phyloP scores from a whole-genome alignment of 345 rosid genomes.

The Brassica napus region DNA sequence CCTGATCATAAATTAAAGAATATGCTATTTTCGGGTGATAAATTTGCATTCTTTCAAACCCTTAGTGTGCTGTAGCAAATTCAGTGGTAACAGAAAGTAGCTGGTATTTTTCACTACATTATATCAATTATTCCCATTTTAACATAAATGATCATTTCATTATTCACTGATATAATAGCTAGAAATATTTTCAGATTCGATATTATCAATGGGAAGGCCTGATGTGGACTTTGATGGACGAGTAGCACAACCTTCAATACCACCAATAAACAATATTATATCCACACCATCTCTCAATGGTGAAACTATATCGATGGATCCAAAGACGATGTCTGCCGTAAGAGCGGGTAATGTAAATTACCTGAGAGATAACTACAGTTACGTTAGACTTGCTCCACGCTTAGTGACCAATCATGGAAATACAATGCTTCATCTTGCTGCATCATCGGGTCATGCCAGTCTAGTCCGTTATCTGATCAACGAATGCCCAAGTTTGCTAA shows the following conservation, averaged over 20 bases:
- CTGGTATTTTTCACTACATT: neutral
- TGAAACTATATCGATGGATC: conserved; percentile 6
- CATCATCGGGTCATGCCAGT: neutral
- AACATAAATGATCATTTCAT: neutral
- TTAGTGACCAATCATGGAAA: neutral
- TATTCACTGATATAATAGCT: neutral
- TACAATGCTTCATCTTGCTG: conserved; percentile 2
- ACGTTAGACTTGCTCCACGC: neutral
- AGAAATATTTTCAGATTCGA: neutral
- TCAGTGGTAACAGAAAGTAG: neutral
- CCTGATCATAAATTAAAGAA: neutral
- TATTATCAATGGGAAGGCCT: neutral
- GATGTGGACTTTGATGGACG: neutral
- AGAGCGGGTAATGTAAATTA: conserved; percentile 16
- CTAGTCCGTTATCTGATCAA: neutral
- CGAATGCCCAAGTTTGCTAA: neutral
- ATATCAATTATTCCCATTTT: neutral
- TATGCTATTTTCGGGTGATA: neutral
- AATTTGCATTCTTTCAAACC: neutral
- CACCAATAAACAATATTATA: neutral
- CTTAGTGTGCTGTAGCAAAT: neutral
- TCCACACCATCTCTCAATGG: neutral
- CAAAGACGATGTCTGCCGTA: conserved; percentile 10
- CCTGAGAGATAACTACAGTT: neutral
- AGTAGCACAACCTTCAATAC: neutral